These are phyloP conservation scores for Pythium sp. DNA, from an alignment of 352 stramenopile genomes.

Conservation along the genomic window DNA sequence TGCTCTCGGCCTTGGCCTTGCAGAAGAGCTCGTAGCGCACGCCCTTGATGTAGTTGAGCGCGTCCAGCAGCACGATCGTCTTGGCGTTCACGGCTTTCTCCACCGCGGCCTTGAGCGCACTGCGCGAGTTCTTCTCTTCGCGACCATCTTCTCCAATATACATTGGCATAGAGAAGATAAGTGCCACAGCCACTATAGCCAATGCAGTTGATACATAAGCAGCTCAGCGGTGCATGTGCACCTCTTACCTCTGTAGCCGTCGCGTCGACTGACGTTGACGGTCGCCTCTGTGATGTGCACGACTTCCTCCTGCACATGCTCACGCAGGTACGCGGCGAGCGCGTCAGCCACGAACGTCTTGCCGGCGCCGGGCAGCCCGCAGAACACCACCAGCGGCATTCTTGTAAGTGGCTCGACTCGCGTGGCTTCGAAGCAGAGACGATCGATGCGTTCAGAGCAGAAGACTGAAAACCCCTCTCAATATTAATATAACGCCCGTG, in stretches of 20 bases:
- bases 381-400: slow-evolving; percentile 80
- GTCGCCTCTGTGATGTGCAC: slow-evolving; percentile 55
- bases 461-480: no score
- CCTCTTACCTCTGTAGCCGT: slow-evolving; percentile 55
- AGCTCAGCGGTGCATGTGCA: background rate
- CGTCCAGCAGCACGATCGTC: slow-evolving; percentile 91
- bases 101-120: slow-evolving; percentile 57
- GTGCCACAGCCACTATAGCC: background rate
- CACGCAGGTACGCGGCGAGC: slow-evolving; percentile 43
- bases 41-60: slow-evolving; percentile 95
- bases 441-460: no score
- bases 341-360: slow-evolving; percentile 60
- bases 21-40: slow-evolving; percentile 95
- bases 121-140: slow-evolving; percentile 68
- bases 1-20: slow-evolving; percentile 88
- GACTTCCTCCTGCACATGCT: slow-evolving; percentile 40
- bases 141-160: slow-evolving; percentile 36
- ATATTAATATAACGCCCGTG: no score
- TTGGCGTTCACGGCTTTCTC: slow-evolving; percentile 58
- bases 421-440: background rate
- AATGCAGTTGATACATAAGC: background rate
- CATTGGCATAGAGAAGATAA: background rate
- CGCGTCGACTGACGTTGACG: slow-evolving; percentile 55
- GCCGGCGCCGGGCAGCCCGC: slow-evolving; percentile 62
- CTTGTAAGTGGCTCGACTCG: background rate